Evolutionary conservation across 345 rosid species (phyloP).

Genomic region (Populus ilicifolia): DNA sequence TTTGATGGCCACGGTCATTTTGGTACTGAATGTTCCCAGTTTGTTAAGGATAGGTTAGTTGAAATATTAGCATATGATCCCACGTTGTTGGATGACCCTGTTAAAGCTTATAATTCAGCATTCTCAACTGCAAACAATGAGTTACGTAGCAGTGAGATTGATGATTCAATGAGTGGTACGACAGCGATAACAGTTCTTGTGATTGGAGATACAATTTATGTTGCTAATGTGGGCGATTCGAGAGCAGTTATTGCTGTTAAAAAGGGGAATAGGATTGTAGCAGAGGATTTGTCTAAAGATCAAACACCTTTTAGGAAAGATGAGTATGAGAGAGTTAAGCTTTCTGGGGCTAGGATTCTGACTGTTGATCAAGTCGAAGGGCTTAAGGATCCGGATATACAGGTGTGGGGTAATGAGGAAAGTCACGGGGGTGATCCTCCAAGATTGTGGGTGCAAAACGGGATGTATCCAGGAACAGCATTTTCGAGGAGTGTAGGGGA

Average conservation of each 20-base stretch:
- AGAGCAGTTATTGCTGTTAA: slow-evolving; percentile 85
- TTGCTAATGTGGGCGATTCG: slow-evolving; percentile 97
- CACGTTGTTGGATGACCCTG: slow-evolving; percentile 61
- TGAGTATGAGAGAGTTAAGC: slow-evolving; percentile 86
- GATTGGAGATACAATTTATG: slow-evolving; percentile 68
- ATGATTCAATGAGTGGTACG: slow-evolving; percentile 92
- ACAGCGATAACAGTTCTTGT: slow-evolving; percentile 92
- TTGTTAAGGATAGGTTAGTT: slow-evolving; percentile 67
- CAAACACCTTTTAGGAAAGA: slow-evolving; percentile 95
- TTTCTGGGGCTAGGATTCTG: slow-evolving; percentile 85
- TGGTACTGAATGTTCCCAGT: slow-evolving; percentile 76
- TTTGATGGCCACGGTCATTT: slow-evolving; percentile 86
- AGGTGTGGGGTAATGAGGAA: slow-evolving; percentile 85
- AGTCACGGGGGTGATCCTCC: slow-evolving; percentile 93
- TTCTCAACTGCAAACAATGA: slow-evolving; percentile 57
- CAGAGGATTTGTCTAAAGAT: slow-evolving; percentile 82
- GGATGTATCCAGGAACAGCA: slow-evolving; percentile 94
- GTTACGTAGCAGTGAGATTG: slow-evolving; percentile 70
- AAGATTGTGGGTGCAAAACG: slow-evolving; percentile 89
- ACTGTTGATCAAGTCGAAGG: slow-evolving; percentile 97
- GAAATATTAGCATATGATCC: slow-evolving; percentile 62
- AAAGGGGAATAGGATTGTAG: slow-evolving; percentile 52
- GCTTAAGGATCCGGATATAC: slow-evolving; percentile 73
- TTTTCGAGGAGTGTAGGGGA: slow-evolving; percentile 95
- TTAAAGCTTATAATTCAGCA: slow-evolving; percentile 64